Base-by-base conservation (phyloP, 805 yeast species). In the Kregervanrija pseudodelftensis region DNA sequence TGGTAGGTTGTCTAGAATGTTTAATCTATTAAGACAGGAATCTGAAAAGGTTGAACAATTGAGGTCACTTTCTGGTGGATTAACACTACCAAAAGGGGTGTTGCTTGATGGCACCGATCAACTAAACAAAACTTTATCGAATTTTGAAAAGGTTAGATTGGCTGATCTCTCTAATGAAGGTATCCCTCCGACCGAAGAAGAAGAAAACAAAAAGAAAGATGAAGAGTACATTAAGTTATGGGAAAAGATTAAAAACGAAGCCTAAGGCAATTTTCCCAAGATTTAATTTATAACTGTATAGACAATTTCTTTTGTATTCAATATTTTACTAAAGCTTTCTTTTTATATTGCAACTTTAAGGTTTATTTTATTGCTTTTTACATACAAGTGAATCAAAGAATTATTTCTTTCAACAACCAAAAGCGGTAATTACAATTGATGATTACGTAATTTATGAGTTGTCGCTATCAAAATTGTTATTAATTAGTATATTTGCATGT, bases 1-100 rank as follows among this genome's bases (percentile, higher is more conserved):
- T 64, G 98, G 98, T n/a, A 76, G 95, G 52, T 87, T 91, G 43
- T 84, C 96, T 15, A 76, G 97, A 47, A 90, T 93, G 96, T 93
- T 85, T 67, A 83, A 82, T 50, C 84, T 91, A 7, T 70, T 91
- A 55, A 75, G 97, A 51, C 88, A 88, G 60, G 96, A 91, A 60
- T 77, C 91, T 39, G 97, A 87, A 63, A 81, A 80, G 53, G 95
- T 93, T 40, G 82, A 84, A 46, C 89, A 84, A 57, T 71, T 91
- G 57, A 85, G 93, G 64, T 72, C 74, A 32, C 70, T 81, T 50
- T 74, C 84, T 47, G 83, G 90, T 37, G 90, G 93, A 11, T 70
- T 69, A 9, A 43, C 39, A 10, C 69, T 93, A 51, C 98, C 99
- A 12, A 81, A 85, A 58, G 98, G 98, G 22, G 80, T 95, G 4